Evolutionary conservation across 345 rosid genomes (phyloP), one percentile per base, ranked within the genome.

Genomic region (Aquilaria yunnanensis): DNA sequence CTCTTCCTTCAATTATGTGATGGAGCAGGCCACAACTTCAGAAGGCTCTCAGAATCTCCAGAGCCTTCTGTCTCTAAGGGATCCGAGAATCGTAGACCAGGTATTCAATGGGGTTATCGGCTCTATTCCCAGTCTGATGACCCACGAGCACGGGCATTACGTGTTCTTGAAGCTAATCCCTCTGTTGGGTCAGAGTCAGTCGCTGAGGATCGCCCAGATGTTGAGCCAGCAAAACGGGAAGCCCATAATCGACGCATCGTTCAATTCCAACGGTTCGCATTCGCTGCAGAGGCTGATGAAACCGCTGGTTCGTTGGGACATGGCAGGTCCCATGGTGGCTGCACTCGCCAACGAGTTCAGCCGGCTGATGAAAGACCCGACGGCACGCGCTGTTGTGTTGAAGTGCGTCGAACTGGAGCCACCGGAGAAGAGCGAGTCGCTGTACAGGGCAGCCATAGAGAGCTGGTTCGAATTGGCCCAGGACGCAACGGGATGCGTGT

Each of bases 61-160:
- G 32, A 14, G 1, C 12, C 10, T 61, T 2, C 41, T 23, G 29
- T 29, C 10, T 10, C 46, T 32, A 30, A 5, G 6, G 6, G 5
- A 16, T 14, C 13, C 56, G 6, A 51, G 2, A 14, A 10, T 10
- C 2, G 16, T 0, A 3, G 13, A 34, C 0, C 5, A 12, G 65
- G 49, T 62, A 51, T 62, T 62, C 29, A 8, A n/a, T 5, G 6
- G 37, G 16, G 65, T 62, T 34, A n/a, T 62, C 4, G 56, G 50
- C 2, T 34, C 34, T n/a, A 37, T 62, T 49, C 13, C 37, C 34
- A 14, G 41, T 47, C 49, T 62, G 16, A 33, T 62, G 57, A 62
- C 47, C 34, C 6, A 51, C 32, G 57, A 16, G 50, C 11, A 16
- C 5, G 50, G 66, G 3, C 33, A 34, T 32, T 51, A 11, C 14